Percentiles rank a stretch among this genome's conserved stretches.
Conservation (phyloP, 805 yeast genomes). For the Suhomyces vadensis region DNA sequence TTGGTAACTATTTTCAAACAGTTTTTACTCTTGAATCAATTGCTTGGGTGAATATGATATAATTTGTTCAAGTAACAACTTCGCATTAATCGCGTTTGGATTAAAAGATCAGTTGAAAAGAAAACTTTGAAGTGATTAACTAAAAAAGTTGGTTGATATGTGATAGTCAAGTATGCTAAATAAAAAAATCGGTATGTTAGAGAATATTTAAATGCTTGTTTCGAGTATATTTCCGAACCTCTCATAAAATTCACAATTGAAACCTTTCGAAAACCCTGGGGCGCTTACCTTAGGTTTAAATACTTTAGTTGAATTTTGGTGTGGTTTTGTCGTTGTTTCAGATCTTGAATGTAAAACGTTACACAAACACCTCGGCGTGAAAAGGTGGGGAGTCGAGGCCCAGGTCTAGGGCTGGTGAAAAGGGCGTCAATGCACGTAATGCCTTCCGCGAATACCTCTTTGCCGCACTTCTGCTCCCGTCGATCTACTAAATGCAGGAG, state of each 20-base stretch:
- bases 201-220: background rate
- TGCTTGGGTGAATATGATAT: too few relatives aligned
- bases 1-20: too few relatives aligned
- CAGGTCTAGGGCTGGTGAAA: constrained; percentile 3
- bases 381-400: constrained; percentile 5
- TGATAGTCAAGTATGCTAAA: background rate
- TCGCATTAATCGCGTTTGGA: background rate
- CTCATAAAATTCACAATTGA: constrained; percentile 13
- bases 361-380: constrained; percentile 12
- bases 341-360: constrained; percentile 17
- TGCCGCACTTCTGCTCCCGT: background rate
- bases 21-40: too few relatives aligned
- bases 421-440: background rate
- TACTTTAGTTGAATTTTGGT: constrained; percentile 3
- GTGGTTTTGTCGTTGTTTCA: constrained; percentile 16
- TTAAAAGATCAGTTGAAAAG: background rate
- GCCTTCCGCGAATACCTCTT: background rate
- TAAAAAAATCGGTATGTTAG: background rate
- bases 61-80: too few relatives aligned
- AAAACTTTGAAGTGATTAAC: background rate
- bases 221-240: constrained; percentile 6
- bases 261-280: constrained; percentile 8
- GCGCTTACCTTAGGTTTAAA: constrained; percentile 7
- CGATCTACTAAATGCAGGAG: constrained; percentile 2
- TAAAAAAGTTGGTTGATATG: background rate